Evolutionary conservation across 352 stramenopile genomes (phyloP), one percentile per base, ranked within the genome.

Genomic region (Pythium folliculosum): DNA sequence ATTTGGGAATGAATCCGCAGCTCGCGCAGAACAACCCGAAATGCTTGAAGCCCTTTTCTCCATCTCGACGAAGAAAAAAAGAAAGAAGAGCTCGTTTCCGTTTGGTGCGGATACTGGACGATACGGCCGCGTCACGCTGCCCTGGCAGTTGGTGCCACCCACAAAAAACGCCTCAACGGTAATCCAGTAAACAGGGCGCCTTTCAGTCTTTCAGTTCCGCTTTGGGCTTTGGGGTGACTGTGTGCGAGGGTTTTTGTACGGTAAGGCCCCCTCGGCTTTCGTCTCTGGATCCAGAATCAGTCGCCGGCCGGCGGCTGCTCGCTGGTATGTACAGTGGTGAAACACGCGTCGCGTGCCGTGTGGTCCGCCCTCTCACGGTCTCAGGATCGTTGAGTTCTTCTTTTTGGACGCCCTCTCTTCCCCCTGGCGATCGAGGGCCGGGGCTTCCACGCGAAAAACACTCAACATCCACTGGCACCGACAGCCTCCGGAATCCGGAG

Each of bases 301-400:
- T 60, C 44, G 44, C 44, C 8, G 5, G 8, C 19, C 54, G 54
- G 38, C 54, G 54, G 45, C 30, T 60, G 54, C 37, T 51, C 30
- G 54, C 54, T 50, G 44, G 44, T 50, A 50, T 50, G 44, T 50
- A 50, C 44, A 50, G 37, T 50, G 49, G 10, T 38, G 27, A 30
- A 50, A 27, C 17, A 27, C 54, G 23, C 54, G 45, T 44, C 32
- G 44, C 45, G 54, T 60, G 45, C 23, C 32, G 44, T 30, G 54
- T 60, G 54, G 54, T 60, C 54, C 54, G 21, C 54, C 54, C 54
- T 60, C 45, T n/a, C 37, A n/a, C 38, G 12, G 17, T 27, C 13
- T 60, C 54, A 50, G 19, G 44, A 50, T 50, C 44, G 6, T 50
- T 27, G 44, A 50, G 21, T 23, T n/a, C 21, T 4, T 50, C 21